Percentiles rank a stretch among this genome's conserved stretches.
These are phyloP conservation scores for Diutina catenulata DNA, from an alignment of 1,139 yeast genomes.

Conservation along the genomic window DNA sequence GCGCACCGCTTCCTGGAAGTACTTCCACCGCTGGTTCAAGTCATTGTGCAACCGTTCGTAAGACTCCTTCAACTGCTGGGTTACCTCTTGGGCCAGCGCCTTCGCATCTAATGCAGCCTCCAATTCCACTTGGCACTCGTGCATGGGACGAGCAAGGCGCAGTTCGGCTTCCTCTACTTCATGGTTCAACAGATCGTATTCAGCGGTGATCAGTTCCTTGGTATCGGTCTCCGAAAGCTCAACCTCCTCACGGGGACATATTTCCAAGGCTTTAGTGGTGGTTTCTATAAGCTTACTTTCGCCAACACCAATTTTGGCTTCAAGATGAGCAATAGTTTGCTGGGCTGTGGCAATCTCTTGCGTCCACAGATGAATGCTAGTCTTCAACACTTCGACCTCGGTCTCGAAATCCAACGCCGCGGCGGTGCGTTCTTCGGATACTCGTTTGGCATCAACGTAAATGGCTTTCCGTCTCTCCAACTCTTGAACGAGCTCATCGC, in stretches of 20 bases:
- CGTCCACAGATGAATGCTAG: no score
- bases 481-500: constrained; percentile 12
- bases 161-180: neutral
- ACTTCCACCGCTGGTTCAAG: constrained; percentile 36
- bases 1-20: constrained; percentile 34
- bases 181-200: constrained; percentile 17
- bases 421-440: neutral
- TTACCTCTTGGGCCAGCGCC: constrained; percentile 18
- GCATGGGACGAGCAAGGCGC: constrained; percentile 25
- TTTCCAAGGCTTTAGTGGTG: neutral
- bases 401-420: neutral
- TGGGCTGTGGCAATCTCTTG: neutral
- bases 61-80: constrained; percentile 15
- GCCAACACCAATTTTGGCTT: neutral
- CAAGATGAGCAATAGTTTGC: neutral
- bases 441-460: neutral
- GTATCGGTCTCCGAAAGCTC: constrained; percentile 17
- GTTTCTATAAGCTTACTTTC: neutral
- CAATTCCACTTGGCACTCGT: constrained; percentile 26
- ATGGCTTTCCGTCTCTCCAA: neutral
- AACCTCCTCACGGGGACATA: neutral
- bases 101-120: constrained; percentile 15
- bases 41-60: constrained; percentile 18
- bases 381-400: neutral
- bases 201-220: constrained; percentile 23